These are phyloP conservation scores for Aethionema arabicum DNA, from an alignment of 345 rosid species.

Conservation along the genomic window DNA sequence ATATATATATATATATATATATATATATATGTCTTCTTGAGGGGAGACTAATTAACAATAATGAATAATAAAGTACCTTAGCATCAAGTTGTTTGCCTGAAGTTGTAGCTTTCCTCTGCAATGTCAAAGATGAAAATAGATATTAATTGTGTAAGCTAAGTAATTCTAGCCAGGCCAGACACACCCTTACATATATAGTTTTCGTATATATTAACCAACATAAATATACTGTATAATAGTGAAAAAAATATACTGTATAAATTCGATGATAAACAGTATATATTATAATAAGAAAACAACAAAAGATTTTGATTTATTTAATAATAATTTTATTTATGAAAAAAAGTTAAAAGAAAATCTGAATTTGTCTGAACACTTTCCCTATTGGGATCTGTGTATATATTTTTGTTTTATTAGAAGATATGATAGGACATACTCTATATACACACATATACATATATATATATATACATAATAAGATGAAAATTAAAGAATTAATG, in stretches of 20 bases:
- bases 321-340: conserved; percentile 13
- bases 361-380: conserved; percentile 35
- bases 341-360: conserved; percentile 6
- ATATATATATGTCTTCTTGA: conserved; percentile 18
- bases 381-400: conserved; percentile 40
- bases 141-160: conserved; percentile 10
- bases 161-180: not conserved
- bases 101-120: conserved; percentile 81
- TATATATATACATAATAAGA: conserved; percentile 38
- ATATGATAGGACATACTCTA: conserved; percentile 35
- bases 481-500: conserved; percentile 24
- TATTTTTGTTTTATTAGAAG: conserved; percentile 37
- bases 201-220: too few species aligned
- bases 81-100: conserved; percentile 90
- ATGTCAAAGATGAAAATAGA: conserved; percentile 27
- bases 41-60: conserved; percentile 18
- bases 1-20: not conserved
- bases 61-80: conserved; percentile 51
- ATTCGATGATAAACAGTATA: too few species aligned
- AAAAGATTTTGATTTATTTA: not conserved
- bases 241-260: too few species aligned
- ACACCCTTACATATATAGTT: too few species aligned
- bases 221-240: too few species aligned
- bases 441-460: conserved; percentile 40
- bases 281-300: too few species aligned